phyloP scores from a whole-genome alignment of 2,329 filamentous ascomycete species.

The Diaporthe sp. region DNA sequence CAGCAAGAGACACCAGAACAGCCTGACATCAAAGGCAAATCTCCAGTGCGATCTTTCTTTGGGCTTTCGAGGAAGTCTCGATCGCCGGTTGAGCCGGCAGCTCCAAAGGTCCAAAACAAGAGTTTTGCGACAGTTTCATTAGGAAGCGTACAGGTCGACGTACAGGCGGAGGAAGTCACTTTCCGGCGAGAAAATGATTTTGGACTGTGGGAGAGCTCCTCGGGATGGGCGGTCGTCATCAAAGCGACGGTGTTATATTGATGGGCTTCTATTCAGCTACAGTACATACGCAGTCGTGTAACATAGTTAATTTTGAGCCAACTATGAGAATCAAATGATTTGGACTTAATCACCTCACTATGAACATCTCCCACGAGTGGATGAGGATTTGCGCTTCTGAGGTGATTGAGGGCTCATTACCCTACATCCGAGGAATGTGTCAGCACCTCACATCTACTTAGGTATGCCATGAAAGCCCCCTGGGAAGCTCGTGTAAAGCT shows the following conservation, averaged over 20 bases:
- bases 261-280: neutral
- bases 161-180: constrained; percentile 61
- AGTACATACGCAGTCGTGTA: neutral
- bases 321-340: neutral
- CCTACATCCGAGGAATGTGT: neutral
- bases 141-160: constrained; percentile 55
- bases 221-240: constrained; percentile 65
- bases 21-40: constrained; percentile 1
- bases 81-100: constrained; percentile 54
- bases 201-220: constrained; percentile 64
- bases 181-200: constrained; percentile 66
- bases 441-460: neutral
- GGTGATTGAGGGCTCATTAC: neutral
- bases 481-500: neutral
- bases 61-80: constrained; percentile 30
- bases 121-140: constrained; percentile 49
- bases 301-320: too few relatives aligned
- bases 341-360: neutral
- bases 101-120: constrained; percentile 37
- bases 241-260: constrained; percentile 46
- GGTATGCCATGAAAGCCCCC: neutral
- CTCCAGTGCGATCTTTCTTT: constrained; percentile 10
- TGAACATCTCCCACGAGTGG: neutral
- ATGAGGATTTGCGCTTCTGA: neutral
- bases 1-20: neutral